Conservation (phyloP, 2,329 filamentous ascomycete genomes). For the Verticillium klebahnii region DNA sequence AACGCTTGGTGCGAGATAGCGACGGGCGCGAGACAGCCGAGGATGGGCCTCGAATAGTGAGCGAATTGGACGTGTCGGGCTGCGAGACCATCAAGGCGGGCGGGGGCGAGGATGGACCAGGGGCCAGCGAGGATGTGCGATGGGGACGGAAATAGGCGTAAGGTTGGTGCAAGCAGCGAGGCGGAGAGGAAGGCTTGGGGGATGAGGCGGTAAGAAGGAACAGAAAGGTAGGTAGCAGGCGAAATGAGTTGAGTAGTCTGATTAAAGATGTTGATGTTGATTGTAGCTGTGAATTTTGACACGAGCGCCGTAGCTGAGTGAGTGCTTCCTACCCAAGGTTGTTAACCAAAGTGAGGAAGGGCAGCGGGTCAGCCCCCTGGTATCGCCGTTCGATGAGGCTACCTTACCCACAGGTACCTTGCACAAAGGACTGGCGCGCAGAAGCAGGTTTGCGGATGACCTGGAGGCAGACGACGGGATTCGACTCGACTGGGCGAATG, state of each 20-base stretch:
- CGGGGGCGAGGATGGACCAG: constrained; percentile 60
- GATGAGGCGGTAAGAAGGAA: no score
- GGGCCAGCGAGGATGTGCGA: constrained; percentile 65
- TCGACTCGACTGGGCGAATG: not conserved
- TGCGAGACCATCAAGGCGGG: constrained; percentile 56
- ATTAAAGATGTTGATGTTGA: not conserved
- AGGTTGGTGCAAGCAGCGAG: not conserved
- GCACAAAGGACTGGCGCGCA: not conserved
- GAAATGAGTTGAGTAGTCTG: no score
- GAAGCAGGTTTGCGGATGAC: not conserved
- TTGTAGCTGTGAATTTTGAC: not conserved
- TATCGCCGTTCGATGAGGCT: not conserved
- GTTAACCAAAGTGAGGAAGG: not conserved
- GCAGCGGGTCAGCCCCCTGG: not conserved
- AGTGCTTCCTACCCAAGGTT: not conserved
- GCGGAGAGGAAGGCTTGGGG: no score
- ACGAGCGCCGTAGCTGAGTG: not conserved
- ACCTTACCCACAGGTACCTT: not conserved
- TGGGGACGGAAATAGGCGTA: no score
- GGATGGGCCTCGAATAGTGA: constrained; percentile 55
- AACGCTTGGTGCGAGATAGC: constrained; percentile 59
- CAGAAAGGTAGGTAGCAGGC: not conserved
- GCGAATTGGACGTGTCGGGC: constrained; percentile 47
- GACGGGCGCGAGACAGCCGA: constrained; percentile 61
- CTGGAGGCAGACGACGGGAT: not conserved